Base-by-base conservation (phyloP, 2,329 filamentous ascomycete genomes). In the Colletotrichum endophyticum region DNA sequence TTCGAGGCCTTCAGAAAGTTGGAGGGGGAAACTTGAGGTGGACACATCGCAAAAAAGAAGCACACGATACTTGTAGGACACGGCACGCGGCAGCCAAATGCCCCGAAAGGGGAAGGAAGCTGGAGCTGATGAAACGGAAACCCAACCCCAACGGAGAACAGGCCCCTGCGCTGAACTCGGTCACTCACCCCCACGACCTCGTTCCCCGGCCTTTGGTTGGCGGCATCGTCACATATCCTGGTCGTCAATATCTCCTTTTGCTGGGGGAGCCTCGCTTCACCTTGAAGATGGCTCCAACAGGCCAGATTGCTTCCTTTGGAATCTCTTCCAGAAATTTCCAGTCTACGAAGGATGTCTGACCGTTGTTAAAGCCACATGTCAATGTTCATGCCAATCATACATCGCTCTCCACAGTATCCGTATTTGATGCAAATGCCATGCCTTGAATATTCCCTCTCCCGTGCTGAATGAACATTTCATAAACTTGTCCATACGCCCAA, bases 51-150 rank as follows among this genome's bases (percentile, higher is more conserved):
- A 8, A 9, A 70, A 30, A 44, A 36, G 36, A 56, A 19, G 39
- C 13, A 44, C 39, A 67, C 30, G 30, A 68, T 68, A 66, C 15
- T 44, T 56, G 19, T 25, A 30, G 53, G 49, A 57, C 19, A 44
- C 64, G 30, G 61, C 44, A 61, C 36, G 16, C 32, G 39, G 53
- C 36, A 73, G 39, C 30, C 49, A 25, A n/a, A 28, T 16, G 9
- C 22, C 30, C 68, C 62, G 30, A 25, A 56, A 36, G 16, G 13
- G 53, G 25, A 67, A 73, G 70, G 36, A 57, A 61, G 57, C n/a
- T 73, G 73, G 49, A 67, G 32, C 70, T 62, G 62, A 68, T 73
- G 57, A 76, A 73, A 73, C 72, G 59, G 53, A 56, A 59, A 70
- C 59, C 53, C 68, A 69, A 66, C 70, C 61, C 68, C 72, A 66